These are phyloP conservation scores for Hyphopichia homilentoma DNA, from an alignment of 805 yeast genomes.

Conservation along the genomic window DNA sequence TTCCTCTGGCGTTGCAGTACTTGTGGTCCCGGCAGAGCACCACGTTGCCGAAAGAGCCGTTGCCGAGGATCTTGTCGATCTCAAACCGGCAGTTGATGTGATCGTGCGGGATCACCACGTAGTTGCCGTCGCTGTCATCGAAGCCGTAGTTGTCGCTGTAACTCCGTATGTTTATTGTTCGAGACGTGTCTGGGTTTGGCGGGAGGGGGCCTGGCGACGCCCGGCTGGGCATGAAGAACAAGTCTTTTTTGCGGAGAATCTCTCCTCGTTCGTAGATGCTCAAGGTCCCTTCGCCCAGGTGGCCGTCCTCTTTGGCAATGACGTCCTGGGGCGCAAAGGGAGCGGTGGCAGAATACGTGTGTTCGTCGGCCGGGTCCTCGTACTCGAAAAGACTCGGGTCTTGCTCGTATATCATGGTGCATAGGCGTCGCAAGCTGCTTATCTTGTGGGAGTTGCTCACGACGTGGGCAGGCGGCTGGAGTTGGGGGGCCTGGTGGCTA, in stretches of 20 bases:
- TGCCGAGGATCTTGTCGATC: constrained; percentile 57
- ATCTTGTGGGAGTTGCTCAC: constrained; percentile 9
- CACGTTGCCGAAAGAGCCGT: constrained; percentile 83
- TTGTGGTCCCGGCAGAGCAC: constrained; percentile 67
- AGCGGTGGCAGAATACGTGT: neutral
- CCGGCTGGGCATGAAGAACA: constrained; percentile 49
- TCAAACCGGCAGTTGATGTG: constrained; percentile 76
- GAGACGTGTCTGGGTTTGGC: constrained; percentile 7
- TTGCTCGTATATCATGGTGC: constrained; percentile 15
- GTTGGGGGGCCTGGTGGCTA: too few species aligned
- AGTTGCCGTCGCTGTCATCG: constrained; percentile 67
- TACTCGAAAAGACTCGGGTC: constrained; percentile 25
- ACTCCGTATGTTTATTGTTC: constrained; percentile 34
- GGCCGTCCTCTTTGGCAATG: neutral
- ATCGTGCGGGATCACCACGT: constrained; percentile 52
- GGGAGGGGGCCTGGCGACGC: constrained; percentile 5
- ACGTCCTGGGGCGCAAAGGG: constrained; percentile 2
- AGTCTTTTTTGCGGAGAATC: constrained; percentile 42
- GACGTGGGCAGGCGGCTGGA: neutral
- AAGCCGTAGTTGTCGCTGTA: constrained; percentile 58
- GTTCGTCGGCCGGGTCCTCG: neutral
- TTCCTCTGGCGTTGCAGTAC: constrained; percentile 7
- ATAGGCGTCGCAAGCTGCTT: constrained; percentile 15
- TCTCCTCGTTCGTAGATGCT: constrained; percentile 62
- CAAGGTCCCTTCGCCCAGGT: constrained; percentile 15